Conservation (phyloP, 345 rosid genomes). For the Turnera subulata region DNA sequence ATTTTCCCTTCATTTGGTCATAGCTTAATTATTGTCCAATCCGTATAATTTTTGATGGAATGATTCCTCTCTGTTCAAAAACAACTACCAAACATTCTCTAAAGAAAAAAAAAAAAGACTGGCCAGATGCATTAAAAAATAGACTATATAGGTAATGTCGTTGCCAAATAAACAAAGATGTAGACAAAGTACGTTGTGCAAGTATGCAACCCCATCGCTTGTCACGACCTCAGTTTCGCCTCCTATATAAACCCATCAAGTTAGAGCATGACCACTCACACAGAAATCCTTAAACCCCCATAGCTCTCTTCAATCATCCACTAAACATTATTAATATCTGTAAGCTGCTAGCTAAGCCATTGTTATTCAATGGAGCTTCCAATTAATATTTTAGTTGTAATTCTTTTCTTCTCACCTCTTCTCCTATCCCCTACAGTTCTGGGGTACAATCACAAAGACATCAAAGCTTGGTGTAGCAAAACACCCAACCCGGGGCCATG, state of each 20-base stretch:
- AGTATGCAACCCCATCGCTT: background rate
- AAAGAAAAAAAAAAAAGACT: no score
- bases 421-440: constrained; percentile 18
- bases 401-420: constrained; percentile 27
- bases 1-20: no score
- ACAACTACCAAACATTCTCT: no score
- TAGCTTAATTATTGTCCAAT: no score
- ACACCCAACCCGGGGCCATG: constrained; percentile 38
- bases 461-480: constrained; percentile 31
- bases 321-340: background rate
- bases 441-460: constrained; percentile 10
- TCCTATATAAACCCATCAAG: background rate
- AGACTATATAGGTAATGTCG: no score
- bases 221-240: background rate
- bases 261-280: background rate
- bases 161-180: no score
- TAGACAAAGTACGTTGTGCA: constrained; percentile 3
- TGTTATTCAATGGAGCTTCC: constrained; percentile 37
- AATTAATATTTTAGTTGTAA: constrained; percentile 4
- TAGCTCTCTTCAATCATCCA: background rate
- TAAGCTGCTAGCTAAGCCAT: no score
- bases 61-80: no score
- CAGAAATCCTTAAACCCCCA: background rate
- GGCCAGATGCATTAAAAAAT: no score
- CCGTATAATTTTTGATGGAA: no score